Percentiles rank a stretch among this genome's conserved stretches.
phyloP scores from a whole-genome alignment of 805 yeast genomes.

The Metschnikowia sp. region DNA sequence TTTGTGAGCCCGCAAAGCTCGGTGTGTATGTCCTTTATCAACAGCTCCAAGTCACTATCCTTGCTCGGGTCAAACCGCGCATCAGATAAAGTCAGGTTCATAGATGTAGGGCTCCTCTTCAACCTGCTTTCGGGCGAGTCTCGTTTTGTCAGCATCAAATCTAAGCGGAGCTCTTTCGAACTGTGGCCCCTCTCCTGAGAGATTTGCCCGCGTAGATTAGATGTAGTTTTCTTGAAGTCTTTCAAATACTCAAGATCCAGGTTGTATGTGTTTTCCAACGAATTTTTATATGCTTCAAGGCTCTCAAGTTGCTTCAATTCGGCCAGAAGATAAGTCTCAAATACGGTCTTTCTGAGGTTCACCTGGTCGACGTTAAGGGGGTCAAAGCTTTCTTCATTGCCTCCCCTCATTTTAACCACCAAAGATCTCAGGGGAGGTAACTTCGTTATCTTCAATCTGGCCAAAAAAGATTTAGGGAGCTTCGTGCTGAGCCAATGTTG shows the following conservation, averaged over 20 bases:
- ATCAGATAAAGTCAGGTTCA: not conserved
- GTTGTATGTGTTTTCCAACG: slow-evolving; percentile 22
- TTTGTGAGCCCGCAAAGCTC: not conserved
- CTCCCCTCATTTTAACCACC: slow-evolving; percentile 13
- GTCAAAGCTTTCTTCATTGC: slow-evolving; percentile 6
- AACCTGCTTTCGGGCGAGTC: not conserved
- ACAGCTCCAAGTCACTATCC: slow-evolving; percentile 10
- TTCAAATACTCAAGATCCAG: slow-evolving; percentile 33
- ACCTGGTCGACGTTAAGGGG: slow-evolving; percentile 16
- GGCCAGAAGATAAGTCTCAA: slow-evolving; percentile 38
- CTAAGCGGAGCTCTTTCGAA: slow-evolving; percentile 7
- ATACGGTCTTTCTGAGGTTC: slow-evolving; percentile 8
- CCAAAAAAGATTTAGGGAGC: slow-evolving; percentile 13
- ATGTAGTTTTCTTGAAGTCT: slow-evolving; percentile 22
- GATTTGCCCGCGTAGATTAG: slow-evolving; percentile 6
- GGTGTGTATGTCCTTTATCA: not conserved
- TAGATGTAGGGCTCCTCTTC: not conserved
- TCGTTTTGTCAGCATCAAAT: not conserved
- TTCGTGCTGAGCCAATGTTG: slow-evolving; percentile 16
- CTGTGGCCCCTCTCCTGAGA: slow-evolving; percentile 6
- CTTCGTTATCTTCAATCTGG: slow-evolving; percentile 17
- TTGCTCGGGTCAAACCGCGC: slow-evolving; percentile 14
- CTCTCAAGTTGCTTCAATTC: slow-evolving; percentile 36
- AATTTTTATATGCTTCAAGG: slow-evolving; percentile 25
- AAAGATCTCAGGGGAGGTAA: slow-evolving; percentile 17